These are phyloP conservation scores for Clavaria fumosa DNA, from an alignment of 768 basidiomycete genomes.

Conservation along the genomic window DNA sequence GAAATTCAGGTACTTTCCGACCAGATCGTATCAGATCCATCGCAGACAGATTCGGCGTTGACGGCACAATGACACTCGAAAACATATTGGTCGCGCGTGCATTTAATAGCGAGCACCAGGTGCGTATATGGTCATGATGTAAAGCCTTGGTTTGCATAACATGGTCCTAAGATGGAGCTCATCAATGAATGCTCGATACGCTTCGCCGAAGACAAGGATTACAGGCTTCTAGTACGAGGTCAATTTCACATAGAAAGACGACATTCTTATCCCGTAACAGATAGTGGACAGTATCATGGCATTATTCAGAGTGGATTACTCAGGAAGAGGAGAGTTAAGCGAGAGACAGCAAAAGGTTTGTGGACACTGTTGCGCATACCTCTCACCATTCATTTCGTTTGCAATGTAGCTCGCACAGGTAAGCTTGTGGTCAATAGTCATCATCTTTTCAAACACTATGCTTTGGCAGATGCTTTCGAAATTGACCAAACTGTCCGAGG, in stretches of 20 bases:
- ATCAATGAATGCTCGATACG: constrained; percentile 81
- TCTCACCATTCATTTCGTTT: too few species aligned
- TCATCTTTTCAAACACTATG: constrained; percentile 1
- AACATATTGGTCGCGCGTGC: constrained; percentile 80
- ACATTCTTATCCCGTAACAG: constrained; percentile 23
- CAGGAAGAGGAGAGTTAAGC: constrained; percentile 85
- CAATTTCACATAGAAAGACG: neutral
- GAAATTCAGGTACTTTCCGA: constrained; percentile 64
- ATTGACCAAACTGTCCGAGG: constrained; percentile 81
- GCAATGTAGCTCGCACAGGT: constrained; percentile 80
- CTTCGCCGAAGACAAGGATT: constrained; percentile 83
- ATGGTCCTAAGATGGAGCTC: constrained; percentile 73
- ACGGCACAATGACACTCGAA: constrained; percentile 71
- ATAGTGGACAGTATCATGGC: constrained; percentile 98
- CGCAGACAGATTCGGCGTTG: constrained; percentile 89
- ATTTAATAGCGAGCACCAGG: constrained; percentile 88
- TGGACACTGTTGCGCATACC: too few species aligned
- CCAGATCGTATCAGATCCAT: constrained; percentile 86
- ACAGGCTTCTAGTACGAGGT: constrained; percentile 41
- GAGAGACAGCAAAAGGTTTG: constrained; percentile 82
- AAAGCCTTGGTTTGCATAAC: too few species aligned
- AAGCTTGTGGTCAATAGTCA: constrained; percentile 3
- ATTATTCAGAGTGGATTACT: constrained; percentile 85
- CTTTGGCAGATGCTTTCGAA: constrained; percentile 68
- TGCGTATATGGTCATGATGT: too few species aligned